phyloP scores from a whole-genome alignment of 2,329 filamentous ascomycete genomes.

The Pseudocercospora vitis region DNA sequence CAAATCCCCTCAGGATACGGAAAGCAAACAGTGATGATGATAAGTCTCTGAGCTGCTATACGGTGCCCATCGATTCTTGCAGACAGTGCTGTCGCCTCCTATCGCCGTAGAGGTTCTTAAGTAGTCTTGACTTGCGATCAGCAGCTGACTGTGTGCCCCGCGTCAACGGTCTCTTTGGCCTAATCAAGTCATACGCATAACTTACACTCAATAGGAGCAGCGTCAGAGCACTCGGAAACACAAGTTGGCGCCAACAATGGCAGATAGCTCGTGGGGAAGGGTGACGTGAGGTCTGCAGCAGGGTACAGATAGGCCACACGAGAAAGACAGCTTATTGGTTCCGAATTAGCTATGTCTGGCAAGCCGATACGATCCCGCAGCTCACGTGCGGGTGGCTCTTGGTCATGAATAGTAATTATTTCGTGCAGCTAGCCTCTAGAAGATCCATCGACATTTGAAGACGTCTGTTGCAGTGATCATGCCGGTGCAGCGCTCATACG shows the following conservation, averaged over 20 bases:
- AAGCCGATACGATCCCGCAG: constrained; percentile 11
- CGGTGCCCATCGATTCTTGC: no score
- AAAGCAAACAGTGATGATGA: no score
- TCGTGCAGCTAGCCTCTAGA: not conserved
- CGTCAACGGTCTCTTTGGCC: not conserved
- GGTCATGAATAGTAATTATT: not conserved
- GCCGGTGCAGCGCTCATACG: no score
- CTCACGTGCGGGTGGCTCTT: not conserved
- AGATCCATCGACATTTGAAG: no score
- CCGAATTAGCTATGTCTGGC: constrained; percentile 2
- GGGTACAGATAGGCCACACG: constrained; percentile 7
- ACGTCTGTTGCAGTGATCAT: no score
- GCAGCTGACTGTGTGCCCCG: not conserved
- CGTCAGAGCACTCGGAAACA: no score
- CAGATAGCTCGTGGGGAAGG: not conserved
- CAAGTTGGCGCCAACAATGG: no score
- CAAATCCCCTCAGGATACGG: no score
- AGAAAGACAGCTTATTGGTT: not conserved
- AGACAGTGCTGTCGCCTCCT: not conserved
- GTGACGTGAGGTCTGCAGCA: constrained; percentile 1
- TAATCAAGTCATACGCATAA: no score
- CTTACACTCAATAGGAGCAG: not conserved
- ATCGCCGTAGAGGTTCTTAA: not conserved
- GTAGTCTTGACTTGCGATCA: not conserved
- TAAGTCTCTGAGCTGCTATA: no score